Evolutionary conservation across 225 moss, liverwort and hornwort species (phyloP), one percentile per base, ranked within the genome.

Genomic region (Pleurozium schreberi): DNA sequence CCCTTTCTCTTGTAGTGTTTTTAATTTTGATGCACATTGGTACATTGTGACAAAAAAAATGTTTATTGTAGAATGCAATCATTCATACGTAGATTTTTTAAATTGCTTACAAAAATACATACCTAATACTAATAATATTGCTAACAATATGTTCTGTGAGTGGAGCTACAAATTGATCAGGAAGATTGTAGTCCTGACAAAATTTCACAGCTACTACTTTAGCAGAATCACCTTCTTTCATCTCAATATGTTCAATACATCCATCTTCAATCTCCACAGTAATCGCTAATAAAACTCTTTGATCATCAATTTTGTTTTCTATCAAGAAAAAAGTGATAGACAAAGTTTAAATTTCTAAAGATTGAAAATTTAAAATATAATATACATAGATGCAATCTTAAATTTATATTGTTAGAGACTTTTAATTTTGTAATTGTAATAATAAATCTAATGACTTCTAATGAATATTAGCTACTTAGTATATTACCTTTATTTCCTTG

Each of bases 251-350:
- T 87, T 98, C 97, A 36, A 98, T 93, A 67, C 91, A 93, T 74
- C 98, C 98, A 89, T 98, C 97, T 90, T 97, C 96, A 84, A 98
- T 97, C 88, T 98, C 97, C 79, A 98, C 97, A 3, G 97, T 97
- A 27, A 98, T 98, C 50, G 96, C 96, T 92, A 98, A 84, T 77
- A 98, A 93, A 90, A 97, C 94, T 89, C 93, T 94, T 90, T 92
- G 90, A 73, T 93, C 73, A 90, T 96, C 92, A 34, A 40, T 87
- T 88, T 94, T 93, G 76, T 96, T 92, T 90, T 92, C 97, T 96
- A 78, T 74, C 18, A 64, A 68, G 12, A 55, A 9, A 79, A 17
- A 73, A 71, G 4, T 27, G 2, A 47, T 53, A 58, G 23, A 18
- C 14, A 55, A 4, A 38, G 20, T 52, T 81, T 75, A 2, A 62